Evolutionary conservation across 768 basidiomycete genomes (phyloP).

Genomic region (Peribolospora baueri): DNA sequence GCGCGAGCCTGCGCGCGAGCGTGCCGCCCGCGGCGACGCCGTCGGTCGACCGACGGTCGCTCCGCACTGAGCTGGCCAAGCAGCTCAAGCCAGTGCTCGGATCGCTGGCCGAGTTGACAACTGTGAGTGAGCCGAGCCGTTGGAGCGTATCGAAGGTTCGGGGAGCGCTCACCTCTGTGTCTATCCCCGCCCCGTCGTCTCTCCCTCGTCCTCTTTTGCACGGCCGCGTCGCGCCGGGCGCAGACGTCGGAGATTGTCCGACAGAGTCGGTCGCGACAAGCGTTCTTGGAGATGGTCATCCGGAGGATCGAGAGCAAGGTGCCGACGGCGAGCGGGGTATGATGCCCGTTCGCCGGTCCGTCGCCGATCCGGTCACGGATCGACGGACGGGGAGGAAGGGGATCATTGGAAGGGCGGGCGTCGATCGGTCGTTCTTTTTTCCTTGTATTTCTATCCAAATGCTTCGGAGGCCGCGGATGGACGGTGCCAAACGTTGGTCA

Average conservation of each 20-base stretch:
- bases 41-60: conserved; percentile 20
- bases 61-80: neutral
- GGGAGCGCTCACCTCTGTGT: conserved; percentile 1
- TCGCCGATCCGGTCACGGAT: too few relatives aligned
- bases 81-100: conserved; percentile 27
- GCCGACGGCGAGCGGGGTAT: too few relatives aligned
- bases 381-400: too few relatives aligned
- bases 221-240: conserved; percentile 6
- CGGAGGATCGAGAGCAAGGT: conserved; percentile 21
- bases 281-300: conserved; percentile 53
- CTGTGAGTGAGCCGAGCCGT: conserved; percentile 21
- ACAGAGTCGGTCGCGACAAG: conserved; percentile 36
- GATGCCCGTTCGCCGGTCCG: too few relatives aligned
- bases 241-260: conserved; percentile 22
- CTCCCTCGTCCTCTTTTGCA: conserved; percentile 2
- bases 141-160: conserved; percentile 32
- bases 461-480: too few relatives aligned
- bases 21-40: conserved; percentile 22
- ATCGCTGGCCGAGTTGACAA: conserved; percentile 30
- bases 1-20: conserved; percentile 5
- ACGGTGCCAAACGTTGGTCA: too few relatives aligned
- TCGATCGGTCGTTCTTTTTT: too few relatives aligned
- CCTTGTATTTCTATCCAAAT: too few relatives aligned
- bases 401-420: too few relatives aligned
- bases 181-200: neutral